Evolutionary conservation across 2,329 filamentous ascomycete genomes (phyloP), one percentile per base, ranked within the genome.

Genomic region (Aspergillus awamori): DNA sequence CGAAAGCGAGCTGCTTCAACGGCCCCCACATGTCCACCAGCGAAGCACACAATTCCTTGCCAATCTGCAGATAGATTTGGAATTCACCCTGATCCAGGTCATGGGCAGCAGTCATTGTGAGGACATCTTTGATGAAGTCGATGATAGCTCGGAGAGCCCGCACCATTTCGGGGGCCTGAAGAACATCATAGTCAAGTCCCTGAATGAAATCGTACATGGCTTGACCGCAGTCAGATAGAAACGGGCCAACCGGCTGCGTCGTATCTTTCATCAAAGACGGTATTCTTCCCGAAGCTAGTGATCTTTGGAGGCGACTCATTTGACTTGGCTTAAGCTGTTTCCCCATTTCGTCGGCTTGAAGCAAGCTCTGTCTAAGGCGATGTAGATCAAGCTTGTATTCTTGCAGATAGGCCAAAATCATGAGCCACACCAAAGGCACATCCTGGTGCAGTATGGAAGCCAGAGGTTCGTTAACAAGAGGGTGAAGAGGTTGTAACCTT

Each of bases 31-130:
- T 70, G 59, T 70, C 67, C 36, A 69, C 66, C 15, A 76, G 72
- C 41, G 65, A 81, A 68, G 63, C 72, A 69, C 59, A 70, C 20
- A 79, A 63, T 36, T 70, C 68, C 28, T 70, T 69, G 15, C 77
- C 78, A 52, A 79, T 70, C 56, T 79, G 75, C 15, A 87, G 74
- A 63, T 85, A 85, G 2, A 83, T 81, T 63, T 85, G 82, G 63
- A 86, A 84, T 8, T 79, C 75, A 8, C 82, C 82, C 49, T 84
- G 80, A 60, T 87, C 81, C 47, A 87, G 78, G 24, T 75, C 72
- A 5, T 68, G 68, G 8, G 72, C 71, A 52, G 77, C 69, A 15
- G 79, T 76, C 36, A 84, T 70, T 43, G 71, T 64, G 43, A 82
- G 74, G 33, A 86, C 74, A 63, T 84, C 81, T 72, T 78, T 80